Conservation (phyloP, 2,329 filamentous ascomycete genomes). For the Fusarium sacchari region DNA sequence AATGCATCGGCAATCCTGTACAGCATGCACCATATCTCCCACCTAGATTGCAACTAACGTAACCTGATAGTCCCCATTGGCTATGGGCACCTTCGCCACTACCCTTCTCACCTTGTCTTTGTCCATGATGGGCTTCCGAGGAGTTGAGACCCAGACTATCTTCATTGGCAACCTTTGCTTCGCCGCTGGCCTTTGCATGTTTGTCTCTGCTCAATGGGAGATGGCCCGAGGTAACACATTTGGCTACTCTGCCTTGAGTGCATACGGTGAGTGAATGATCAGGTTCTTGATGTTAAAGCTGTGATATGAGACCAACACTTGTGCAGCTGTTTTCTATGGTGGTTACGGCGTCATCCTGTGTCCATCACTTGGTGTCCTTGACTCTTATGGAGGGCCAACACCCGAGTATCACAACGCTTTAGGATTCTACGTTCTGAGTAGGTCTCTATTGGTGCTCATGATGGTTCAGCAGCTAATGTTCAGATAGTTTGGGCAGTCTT, state of each 20-base stretch:
- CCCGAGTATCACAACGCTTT: slow-evolving; percentile 44
- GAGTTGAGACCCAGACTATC: slow-evolving; percentile 41
- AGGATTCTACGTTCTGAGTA: slow-evolving; percentile 44
- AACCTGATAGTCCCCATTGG: slow-evolving; percentile 25
- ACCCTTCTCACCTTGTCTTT: slow-evolving; percentile 42
- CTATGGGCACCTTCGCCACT: slow-evolving; percentile 46
- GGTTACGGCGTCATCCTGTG: slow-evolving; percentile 43
- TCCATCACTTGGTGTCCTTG: slow-evolving; percentile 38
- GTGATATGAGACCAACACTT: neutral
- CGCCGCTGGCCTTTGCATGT: slow-evolving; percentile 42
- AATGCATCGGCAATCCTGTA: slow-evolving; percentile 25
- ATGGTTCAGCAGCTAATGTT: neutral
- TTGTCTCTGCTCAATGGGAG: slow-evolving; percentile 46
- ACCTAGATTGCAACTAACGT: neutral
- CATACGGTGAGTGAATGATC: slow-evolving; percentile 32
- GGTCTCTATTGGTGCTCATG: neutral
- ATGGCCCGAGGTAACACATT: slow-evolving; percentile 44
- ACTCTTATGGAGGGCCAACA: slow-evolving; percentile 41
- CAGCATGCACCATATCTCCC: neutral
- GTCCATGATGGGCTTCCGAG: slow-evolving; percentile 45
- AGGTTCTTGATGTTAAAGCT: rapidly evolving
- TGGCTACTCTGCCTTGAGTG: slow-evolving; percentile 43
- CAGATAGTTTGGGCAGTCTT: slow-evolving; percentile 42
- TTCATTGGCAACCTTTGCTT: slow-evolving; percentile 46
- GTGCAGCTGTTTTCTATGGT: slow-evolving; percentile 42